A percentile compares a stretch with the other conserved stretches of the same genome.
These are phyloP conservation scores for Magnusiomyces ingens DNA, from an alignment of 1,139 yeast species.

Conservation along the genomic window DNA sequence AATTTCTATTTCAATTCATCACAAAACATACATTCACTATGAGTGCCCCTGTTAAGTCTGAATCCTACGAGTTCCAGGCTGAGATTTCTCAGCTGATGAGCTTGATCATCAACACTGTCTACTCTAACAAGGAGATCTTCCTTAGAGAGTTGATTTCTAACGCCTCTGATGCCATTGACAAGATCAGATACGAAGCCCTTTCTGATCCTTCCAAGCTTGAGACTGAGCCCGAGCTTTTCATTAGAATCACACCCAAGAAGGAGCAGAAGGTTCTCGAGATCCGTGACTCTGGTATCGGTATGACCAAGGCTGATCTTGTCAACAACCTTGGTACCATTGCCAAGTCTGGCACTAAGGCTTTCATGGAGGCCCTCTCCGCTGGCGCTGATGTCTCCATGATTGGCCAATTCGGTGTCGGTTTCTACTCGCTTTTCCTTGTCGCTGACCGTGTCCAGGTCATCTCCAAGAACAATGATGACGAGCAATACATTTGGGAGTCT, in stretches of 20 bases:
- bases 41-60: slow-evolving; percentile 24
- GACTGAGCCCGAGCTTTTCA: slow-evolving; percentile 91
- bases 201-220: slow-evolving; percentile 89
- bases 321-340: slow-evolving; percentile 99
- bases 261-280: slow-evolving; percentile 91
- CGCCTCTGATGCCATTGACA: slow-evolving; percentile 95
- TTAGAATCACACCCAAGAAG: slow-evolving; percentile 95
- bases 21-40: slow-evolving; percentile 6
- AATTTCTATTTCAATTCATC: background rate
- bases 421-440: slow-evolving; percentile 98
- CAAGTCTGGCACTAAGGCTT: slow-evolving; percentile 98
- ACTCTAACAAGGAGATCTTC: slow-evolving; percentile 98
- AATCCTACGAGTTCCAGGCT: slow-evolving; percentile 84
- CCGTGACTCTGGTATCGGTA: slow-evolving; percentile 99
- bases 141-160: slow-evolving; percentile 98
- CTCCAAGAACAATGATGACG: slow-evolving; percentile 98
- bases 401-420: slow-evolving; percentile 99
- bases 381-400: slow-evolving; percentile 99
- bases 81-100: slow-evolving; percentile 99
- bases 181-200: slow-evolving; percentile 94
- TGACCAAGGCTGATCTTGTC: slow-evolving; percentile 98
- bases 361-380: slow-evolving; percentile 98
- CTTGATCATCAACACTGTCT: slow-evolving; percentile 98
- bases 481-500: slow-evolving; percentile 99
- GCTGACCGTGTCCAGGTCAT: slow-evolving; percentile 99